Base-by-base conservation (phyloP, 306 rosid species). In the Cucurbita pepo region DNA sequence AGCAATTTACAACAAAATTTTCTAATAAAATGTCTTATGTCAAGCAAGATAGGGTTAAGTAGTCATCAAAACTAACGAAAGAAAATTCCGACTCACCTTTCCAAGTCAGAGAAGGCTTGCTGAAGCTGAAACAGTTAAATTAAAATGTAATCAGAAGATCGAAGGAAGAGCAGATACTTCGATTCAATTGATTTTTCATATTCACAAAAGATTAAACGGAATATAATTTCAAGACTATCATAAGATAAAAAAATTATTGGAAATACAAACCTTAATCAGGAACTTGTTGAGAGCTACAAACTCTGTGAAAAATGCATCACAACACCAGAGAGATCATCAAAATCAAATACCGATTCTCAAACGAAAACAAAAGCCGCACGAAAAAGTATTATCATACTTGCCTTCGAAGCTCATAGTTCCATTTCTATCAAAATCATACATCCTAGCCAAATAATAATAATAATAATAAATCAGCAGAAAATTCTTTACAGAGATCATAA, bases 401-500 rank as follows among this genome's bases (percentile, higher is more conserved):
- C 96, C 97, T 79, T 85, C 81, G 67, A 89, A 92, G 80, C 87
- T 90, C 97, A 92, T 92, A 5, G 89, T 88, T 66, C 97, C 97
- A 59, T 92, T 92, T 73, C 89, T 82, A 58, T 92, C 96, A 75
- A 92, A 92, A 81, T 92, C 97, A 73, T 90, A 88, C 96, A 90
- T 88, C 86, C 96, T 89, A 58, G 14, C 54, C 3, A 63, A 15
- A 43, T 78, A 70, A 15, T 7, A 67, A 47, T 7, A 67, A 47
- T 22, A 67, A 12, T 1, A 5, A 3, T 5, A 13, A 13, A 22
- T 67, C 43, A 47, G 73, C 41, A 47, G 73, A 22, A 43, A 18
- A 36, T 10, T 44, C 4, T 9, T 21, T 4, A 66, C 1, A 25
- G 3, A 62, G 55, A 63, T 15, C 34, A 1, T 18, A 4, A 2